Base-by-base conservation (phyloP, 495 filamentous ascomycete species). In the Penicillium atrosanguineum region DNA sequence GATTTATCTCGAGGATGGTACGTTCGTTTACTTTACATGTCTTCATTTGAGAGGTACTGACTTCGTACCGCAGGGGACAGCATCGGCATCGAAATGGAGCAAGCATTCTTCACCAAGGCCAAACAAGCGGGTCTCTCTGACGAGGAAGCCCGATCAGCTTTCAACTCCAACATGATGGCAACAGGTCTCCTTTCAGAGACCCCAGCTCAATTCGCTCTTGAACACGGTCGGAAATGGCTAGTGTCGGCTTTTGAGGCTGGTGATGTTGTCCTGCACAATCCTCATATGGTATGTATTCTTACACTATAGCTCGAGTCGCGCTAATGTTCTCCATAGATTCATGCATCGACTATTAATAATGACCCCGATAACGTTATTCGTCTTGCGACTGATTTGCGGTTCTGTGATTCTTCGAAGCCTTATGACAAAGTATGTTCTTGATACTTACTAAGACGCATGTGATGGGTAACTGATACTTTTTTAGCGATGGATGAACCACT, bases 201-300 rank as follows among this genome's bases (percentile, higher is more conserved):
- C n/a, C 74, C 76, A 15, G 67, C 68, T 36, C 69, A 63, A 42
- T 81, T 81, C 62, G 74, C 67, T 14, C 62, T 62, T 8, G 62
- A 70, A 20, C 61, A 73, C 53, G 60, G 60, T n/a, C 62, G 69
- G 29, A 72, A 73, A 50, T 85, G 82, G 81, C 63, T 86, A 48
- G 74, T 78, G 1, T 75, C 76, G 8, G 69, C 72, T 6, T 86
- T 76, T 57, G 76, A 83, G 46, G 82, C 83, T n/a, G 83, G 83
- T 0, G 82, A 86, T 69, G 79, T 85, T 15, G 80, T 84, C 4
- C 65, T 84, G 34, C 83, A 84, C 53, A 79, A 79, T 42, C 79
- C 81, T 31, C 82, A 79, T 59, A 69, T 73, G 64, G 75, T 83
- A 57, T 48, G 62, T 63, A 6, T 16, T 6, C 4, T 15, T 15